Percentiles rank a stretch among this genome's conserved stretches.
Evolutionary conservation across 139 green algal species (phyloP).

Genomic region (Spirogloea muscicola): DNA sequence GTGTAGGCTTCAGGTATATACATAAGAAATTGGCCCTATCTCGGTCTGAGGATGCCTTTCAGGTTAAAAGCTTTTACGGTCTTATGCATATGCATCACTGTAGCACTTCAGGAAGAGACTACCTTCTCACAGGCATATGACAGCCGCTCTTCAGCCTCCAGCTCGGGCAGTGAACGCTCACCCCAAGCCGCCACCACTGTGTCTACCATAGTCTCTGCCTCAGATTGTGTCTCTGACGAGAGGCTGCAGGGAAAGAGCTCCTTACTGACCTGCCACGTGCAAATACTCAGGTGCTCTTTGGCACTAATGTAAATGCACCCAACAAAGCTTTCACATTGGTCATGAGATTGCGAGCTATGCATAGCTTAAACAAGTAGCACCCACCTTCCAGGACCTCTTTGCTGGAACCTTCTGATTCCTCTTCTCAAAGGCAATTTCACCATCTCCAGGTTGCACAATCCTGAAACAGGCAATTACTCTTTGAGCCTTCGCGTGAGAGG

Average conservation of each 20-base stretch:
- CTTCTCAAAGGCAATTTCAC: constrained; percentile 51
- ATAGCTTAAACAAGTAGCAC: too few species aligned
- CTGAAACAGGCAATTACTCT: constrained; percentile 7
- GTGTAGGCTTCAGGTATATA: too few species aligned
- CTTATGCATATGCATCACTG: too few species aligned
- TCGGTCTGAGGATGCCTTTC: too few species aligned
- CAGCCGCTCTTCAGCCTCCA: constrained; percentile 76
- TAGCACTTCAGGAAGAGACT: too few species aligned
- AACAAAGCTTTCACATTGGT: too few species aligned
- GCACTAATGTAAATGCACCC: too few species aligned
- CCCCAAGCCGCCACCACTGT: constrained; percentile 44
- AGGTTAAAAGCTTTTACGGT: too few species aligned
- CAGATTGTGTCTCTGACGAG: constrained; percentile 33
- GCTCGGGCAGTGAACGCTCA: constrained; percentile 14
- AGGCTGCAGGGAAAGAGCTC: constrained; percentile 86
- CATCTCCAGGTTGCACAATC: constrained; percentile 33
- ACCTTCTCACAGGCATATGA: constrained; percentile 87
- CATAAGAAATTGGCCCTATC: too few species aligned
- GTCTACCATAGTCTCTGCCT: constrained; percentile 25
- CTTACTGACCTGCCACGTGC: constrained; percentile 53
- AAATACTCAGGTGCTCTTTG: too few species aligned
- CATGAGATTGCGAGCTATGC: too few species aligned
- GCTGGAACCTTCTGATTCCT: constrained; percentile 32
- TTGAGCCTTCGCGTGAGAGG: too few species aligned
- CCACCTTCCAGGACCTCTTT: constrained; percentile 31